Evolutionary conservation across 177 flowering plant species (phyloP), one percentile per base, ranked within the genome.

Genomic region (Vitis hybrid): DNA sequence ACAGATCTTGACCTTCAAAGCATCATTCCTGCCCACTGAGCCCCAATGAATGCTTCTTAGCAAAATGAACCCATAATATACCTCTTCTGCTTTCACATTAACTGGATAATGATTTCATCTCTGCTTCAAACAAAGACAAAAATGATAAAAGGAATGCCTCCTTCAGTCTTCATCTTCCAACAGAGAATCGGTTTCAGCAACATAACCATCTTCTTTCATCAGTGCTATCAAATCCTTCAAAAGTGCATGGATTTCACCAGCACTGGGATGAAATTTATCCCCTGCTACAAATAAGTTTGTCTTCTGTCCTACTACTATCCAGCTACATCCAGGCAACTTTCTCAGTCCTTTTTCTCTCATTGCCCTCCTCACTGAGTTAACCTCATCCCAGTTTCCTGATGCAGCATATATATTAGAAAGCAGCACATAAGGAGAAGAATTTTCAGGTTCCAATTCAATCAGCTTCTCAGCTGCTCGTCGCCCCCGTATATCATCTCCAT

Each of bases 241-340:
- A 68, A 76, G 12, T n/a, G 66, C 78, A 72, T 65, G 69, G 52
- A 88, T 81, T 73, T 85, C 87, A 77, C 57, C 73, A 6, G 86
- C 82, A 73, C 70, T 52, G 18, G 86, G 80, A 79, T 85, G 91
- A 73, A 74, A 82, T 54, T 80, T 80, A 72, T 91, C 93, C 63
- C 92, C 93, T 18, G 93, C 91, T 68, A 86, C 87, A 80, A 90
- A 90, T 60, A 82, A 56, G 72, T 82, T 64, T 5, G 87, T 88
- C 68, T 78, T 85, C 74, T 82, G 70, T 68, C 81, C 85, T 66
- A 85, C 77, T 4, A 62, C 76, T 78, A 90, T 89, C 97, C 97
- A 92, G 82, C 97, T 91, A 77, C 87, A 88, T 57, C 98, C 98
- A 52, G 93, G 91, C 50, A 79, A 73, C 72, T 93, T 93, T 52